These are phyloP conservation scores for Spongospora subterranea DNA, from an alignment of 208 protist species.

Conservation along the genomic window DNA sequence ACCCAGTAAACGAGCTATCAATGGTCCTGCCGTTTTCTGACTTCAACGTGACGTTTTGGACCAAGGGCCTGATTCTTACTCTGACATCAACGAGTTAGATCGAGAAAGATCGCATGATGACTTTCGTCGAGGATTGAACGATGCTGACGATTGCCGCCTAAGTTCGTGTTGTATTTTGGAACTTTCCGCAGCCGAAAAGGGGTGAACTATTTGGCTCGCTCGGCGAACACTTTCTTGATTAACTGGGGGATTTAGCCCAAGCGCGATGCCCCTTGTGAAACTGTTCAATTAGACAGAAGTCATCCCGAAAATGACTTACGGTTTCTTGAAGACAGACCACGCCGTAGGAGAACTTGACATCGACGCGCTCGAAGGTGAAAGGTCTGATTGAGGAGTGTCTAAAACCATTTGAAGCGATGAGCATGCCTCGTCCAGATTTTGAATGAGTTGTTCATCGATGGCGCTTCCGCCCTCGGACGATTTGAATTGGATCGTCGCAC, in stretches of 20 bases:
- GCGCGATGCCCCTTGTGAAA: background rate
- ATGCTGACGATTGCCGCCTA: background rate
- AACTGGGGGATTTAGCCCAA: background rate
- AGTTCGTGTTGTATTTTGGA: background rate
- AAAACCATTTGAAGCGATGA: background rate
- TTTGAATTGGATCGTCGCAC: slow-evolving; percentile 20
- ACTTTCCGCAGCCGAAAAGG: background rate
- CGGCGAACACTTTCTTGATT: background rate
- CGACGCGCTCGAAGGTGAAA: background rate
- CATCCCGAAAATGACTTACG: background rate
- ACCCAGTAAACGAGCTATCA: too few relatives aligned
- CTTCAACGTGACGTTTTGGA: too few relatives aligned
- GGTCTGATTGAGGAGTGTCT: background rate
- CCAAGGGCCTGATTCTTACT: too few relatives aligned
- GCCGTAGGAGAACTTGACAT: too few relatives aligned
- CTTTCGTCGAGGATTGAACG: background rate
- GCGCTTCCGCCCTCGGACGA: background rate
- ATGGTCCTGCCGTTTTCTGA: too few relatives aligned
- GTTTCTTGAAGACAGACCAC: too few relatives aligned
- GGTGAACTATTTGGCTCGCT: background rate
- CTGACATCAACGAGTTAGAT: too few relatives aligned
- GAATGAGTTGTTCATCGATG: background rate
- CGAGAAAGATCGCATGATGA: background rate
- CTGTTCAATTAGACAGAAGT: background rate
- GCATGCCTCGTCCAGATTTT: background rate